A percentile compares a stretch with the other conserved stretches of the same genome.
phyloP scores from a whole-genome alignment of 139 green algal genomes.

The Chlorella ohadii region DNA sequence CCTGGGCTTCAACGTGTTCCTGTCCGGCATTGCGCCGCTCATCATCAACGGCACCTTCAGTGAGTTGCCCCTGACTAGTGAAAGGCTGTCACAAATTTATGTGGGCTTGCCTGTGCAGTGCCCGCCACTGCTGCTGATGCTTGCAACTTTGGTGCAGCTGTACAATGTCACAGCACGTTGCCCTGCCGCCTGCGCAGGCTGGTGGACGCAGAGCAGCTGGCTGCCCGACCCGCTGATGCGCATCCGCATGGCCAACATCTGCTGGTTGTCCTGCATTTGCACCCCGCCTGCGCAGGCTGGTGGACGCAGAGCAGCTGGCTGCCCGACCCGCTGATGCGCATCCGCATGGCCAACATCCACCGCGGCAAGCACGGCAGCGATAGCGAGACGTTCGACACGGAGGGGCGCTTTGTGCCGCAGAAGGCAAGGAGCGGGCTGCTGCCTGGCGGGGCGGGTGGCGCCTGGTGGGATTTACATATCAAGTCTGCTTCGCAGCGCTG shows the following conservation, averaged over 20 bases:
- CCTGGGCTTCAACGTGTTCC: slow-evolving; percentile 65
- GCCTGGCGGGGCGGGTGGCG: too few relatives aligned
- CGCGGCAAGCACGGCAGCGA: slow-evolving; percentile 74
- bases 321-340: slow-evolving; percentile 57
- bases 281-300: too few relatives aligned
- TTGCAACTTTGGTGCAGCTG: too few relatives aligned
- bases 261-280: too few relatives aligned
- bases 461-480: too few relatives aligned
- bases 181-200: too few relatives aligned
- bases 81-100: too few relatives aligned
- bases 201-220: slow-evolving; percentile 37
- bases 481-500: too few relatives aligned
- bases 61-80: too few relatives aligned
- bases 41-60: slow-evolving; percentile 76
- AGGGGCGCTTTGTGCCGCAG: slow-evolving; percentile 77
- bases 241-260: slow-evolving; percentile 54
- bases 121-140: too few relatives aligned
- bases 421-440: slow-evolving; percentile 38
- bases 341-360: slow-evolving; percentile 61
- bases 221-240: slow-evolving; percentile 59
- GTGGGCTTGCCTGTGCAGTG: too few relatives aligned
- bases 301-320: slow-evolving; percentile 47
- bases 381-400: slow-evolving; percentile 68
- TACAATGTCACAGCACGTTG: too few relatives aligned
- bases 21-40: slow-evolving; percentile 59